Evolutionary conservation across 768 basidiomycete genomes (phyloP), one percentile per base, ranked within the genome.

Genomic region (Leccinum obscurum): DNA sequence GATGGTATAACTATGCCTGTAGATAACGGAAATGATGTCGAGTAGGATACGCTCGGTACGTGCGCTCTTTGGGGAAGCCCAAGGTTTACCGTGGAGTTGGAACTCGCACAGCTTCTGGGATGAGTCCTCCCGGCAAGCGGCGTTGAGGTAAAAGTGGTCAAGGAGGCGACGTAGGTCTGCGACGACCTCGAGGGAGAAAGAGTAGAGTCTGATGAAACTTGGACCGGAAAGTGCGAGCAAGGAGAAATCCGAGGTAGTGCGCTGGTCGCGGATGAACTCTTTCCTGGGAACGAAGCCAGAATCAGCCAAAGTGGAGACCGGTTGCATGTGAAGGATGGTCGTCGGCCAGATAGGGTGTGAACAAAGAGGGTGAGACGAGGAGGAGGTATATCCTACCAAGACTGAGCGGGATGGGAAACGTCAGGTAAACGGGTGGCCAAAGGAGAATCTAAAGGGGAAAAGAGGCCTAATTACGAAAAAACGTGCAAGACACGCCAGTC

Each of bases 181-280:
- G 66, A 87, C 75, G 61, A 87, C 78, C 22, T 77, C 71, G 34
- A 76, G 75, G 22, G 85, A 80, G 66, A 92, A 92, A 60, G 85
- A 85, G 71, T 89, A 90, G 58, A 91, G 81, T 58, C 89, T 78
- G 64, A 92, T 79, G 66, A 81, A 79, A 64, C 83, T 85, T 24
- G 85, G 75, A 61, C 85, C 80, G 13, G 88, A 82, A 61, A 92
- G 76, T n/a, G 90, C 82, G 51, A 92, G 78, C 59, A 92, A 80
- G 32, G 86, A 81, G 72, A 92, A 92, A 20, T 84, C 76, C 66
- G 84, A 89, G 15, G 81, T 77, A 8, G 70, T 66, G 57, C 77
- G 78, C 55, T 80, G 80, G 67, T 88, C 83, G 37, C 81, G 83
- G 60, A 87, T 75, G 72, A 92, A 92, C 74, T 92, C 90, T 68